phyloP scores from a whole-genome alignment of 2,329 filamentous ascomycete species.

The Aurifilum marmelostoma region DNA sequence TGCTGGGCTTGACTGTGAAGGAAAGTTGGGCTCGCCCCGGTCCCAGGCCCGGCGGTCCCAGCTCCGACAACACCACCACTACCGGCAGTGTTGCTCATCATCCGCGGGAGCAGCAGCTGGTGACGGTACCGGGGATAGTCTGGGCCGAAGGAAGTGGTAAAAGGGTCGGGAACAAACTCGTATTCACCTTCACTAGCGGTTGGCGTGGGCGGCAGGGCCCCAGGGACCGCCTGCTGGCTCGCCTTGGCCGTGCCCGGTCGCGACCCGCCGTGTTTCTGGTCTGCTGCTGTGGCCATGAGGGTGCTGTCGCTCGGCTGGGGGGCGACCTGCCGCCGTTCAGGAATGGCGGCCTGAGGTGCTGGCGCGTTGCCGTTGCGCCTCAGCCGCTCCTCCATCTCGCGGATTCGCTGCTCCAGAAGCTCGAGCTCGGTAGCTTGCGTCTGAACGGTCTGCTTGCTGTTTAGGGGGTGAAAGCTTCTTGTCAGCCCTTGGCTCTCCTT shows the following conservation, averaged over 20 bases:
- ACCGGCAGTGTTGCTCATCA: conserved; percentile 20
- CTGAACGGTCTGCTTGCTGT: conserved; percentile 78
- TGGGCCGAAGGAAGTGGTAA: conserved; percentile 30
- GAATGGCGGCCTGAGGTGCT: conserved; percentile 36
- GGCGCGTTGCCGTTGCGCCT: conserved; percentile 39
- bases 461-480: conserved; percentile 6
- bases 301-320: conserved; percentile 30
- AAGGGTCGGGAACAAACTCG: conserved; percentile 39
- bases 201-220: conserved; percentile 63
- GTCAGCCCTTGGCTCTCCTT: conserved; percentile 19
- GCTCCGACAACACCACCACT: neutral
- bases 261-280: conserved; percentile 46
- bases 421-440: conserved; percentile 80
- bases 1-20: conserved; percentile 24
- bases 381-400: conserved; percentile 82
- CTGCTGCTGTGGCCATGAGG: conserved; percentile 32
- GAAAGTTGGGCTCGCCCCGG: neutral
- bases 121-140: conserved; percentile 30
- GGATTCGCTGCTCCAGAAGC: conserved; percentile 80
- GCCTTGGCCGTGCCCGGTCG: conserved; percentile 58
- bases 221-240: conserved; percentile 55
- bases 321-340: conserved; percentile 37
- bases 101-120: conserved; percentile 28
- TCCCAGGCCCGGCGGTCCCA: neutral
- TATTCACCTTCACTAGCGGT: conserved; percentile 67